A percentile compares a stretch with the other conserved stretches of the same genome.
These are phyloP conservation scores for Allium fistulosum DNA, from an alignment of 106 monocot genomes.

Conservation along the genomic window DNA sequence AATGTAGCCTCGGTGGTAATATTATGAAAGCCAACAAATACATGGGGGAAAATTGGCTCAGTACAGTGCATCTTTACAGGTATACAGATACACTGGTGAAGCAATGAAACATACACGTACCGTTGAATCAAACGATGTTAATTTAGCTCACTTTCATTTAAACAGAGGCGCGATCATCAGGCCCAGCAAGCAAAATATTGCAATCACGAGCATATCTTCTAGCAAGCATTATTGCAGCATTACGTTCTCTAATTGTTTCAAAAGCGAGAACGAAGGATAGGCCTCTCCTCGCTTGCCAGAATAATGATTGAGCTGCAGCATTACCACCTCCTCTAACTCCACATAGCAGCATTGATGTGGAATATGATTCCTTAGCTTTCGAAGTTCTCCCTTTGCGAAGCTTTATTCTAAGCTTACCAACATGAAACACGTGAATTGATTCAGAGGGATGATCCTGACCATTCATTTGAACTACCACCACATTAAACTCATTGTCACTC, in stretches of 20 bases:
- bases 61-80: no score
- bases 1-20: no score
- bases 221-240: slow-evolving; percentile 72
- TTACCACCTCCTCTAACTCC: slow-evolving; percentile 65
- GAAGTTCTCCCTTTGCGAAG: slow-evolving; percentile 62
- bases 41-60: no score
- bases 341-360: slow-evolving; percentile 70
- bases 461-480: slow-evolving; percentile 64
- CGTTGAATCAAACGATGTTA: background rate
- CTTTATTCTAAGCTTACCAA: slow-evolving; percentile 65
- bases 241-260: slow-evolving; percentile 65
- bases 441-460: slow-evolving; percentile 54
- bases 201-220: slow-evolving; percentile 68
- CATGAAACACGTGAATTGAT: slow-evolving; percentile 61
- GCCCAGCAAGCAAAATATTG: slow-evolving; percentile 52
- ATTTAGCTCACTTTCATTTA: slow-evolving; percentile 6
- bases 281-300: slow-evolving; percentile 61
- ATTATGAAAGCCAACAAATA: no score
- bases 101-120: background rate
- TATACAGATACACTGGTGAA: background rate
- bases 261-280: slow-evolving; percentile 51
- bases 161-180: slow-evolving; percentile 23
- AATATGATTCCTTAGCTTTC: slow-evolving; percentile 73
- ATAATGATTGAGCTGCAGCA: slow-evolving; percentile 50
- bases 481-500: slow-evolving; percentile 59